Evolutionary conservation across 73 alveolate species (phyloP).

Genomic region (Tetrahymena borealis): DNA sequence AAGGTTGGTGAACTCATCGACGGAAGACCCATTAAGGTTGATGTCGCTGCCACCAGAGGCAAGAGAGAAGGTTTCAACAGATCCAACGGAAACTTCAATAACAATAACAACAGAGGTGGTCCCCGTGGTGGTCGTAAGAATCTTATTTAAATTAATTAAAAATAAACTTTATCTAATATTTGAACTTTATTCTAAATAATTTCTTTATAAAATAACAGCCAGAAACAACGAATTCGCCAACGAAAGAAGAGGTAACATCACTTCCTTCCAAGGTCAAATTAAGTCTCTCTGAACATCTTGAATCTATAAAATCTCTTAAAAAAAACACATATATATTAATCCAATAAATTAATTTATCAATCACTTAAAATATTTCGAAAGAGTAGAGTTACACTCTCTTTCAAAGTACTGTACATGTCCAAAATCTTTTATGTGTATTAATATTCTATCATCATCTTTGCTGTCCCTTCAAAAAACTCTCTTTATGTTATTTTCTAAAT

Average conservation of each 20-base stretch:
- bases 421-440: neutral
- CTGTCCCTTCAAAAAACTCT: neutral
- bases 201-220: no score
- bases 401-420: neutral
- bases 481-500: no score
- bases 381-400: neutral
- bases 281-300: slow-evolving; percentile 20
- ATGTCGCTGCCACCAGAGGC: slow-evolving; percentile 11
- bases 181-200: no score
- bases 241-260: slow-evolving; percentile 35
- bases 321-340: neutral
- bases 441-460: neutral
- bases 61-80: slow-evolving; percentile 20
- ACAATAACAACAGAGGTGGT: slow-evolving; percentile 17
- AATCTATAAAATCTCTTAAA: neutral
- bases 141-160: no score
- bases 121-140: slow-evolving; percentile 34
- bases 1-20: slow-evolving; percentile 26
- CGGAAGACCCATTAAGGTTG: slow-evolving; percentile 47
- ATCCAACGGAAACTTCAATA: slow-evolving; percentile 18
- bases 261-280: slow-evolving; percentile 19
- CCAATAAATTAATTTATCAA: neutral
- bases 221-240: slow-evolving; percentile 6
- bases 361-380: neutral
- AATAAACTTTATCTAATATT: no score